These are phyloP conservation scores for Stentor coeruleus DNA, from an alignment of 73 alveolate species.

Conservation along the genomic window DNA sequence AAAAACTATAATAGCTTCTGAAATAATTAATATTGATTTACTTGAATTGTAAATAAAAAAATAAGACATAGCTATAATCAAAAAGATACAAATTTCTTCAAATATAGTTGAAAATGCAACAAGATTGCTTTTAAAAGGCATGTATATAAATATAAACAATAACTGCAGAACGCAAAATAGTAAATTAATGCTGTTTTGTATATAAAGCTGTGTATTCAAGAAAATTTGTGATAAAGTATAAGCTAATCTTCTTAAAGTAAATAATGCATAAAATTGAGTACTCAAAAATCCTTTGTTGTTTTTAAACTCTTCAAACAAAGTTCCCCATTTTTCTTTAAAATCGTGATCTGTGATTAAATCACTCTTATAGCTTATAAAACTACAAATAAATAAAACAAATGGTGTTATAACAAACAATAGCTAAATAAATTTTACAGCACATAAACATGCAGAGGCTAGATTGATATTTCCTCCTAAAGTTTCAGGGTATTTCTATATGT, in stretches of 20 bases:
- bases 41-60: not conserved
- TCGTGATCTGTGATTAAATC: not conserved
- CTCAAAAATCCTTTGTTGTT: conserved; percentile 9
- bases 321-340: not conserved
- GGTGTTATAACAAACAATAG: too few relatives aligned
- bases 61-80: not conserved
- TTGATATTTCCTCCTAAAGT: too few relatives aligned
- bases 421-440: too few relatives aligned
- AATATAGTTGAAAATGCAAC: not conserved
- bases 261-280: not conserved
- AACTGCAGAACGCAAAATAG: not conserved
- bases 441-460: too few relatives aligned
- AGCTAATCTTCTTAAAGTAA: not conserved
- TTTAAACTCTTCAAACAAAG: not conserved
- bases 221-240: not conserved
- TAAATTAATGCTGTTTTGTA: not conserved
- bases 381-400: too few relatives aligned
- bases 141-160: too few relatives aligned
- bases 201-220: not conserved
- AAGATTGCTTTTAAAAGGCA: not conserved
- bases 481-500: not conserved
- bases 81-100: not conserved
- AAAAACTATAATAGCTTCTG: not conserved
- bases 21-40: too few relatives aligned
- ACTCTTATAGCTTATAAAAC: too few relatives aligned